A percentile compares a stretch with the other conserved stretches of the same genome.
Evolutionary conservation across 2,329 filamentous ascomycete species (phyloP).

Genomic region (Dactylella cylindrospora): DNA sequence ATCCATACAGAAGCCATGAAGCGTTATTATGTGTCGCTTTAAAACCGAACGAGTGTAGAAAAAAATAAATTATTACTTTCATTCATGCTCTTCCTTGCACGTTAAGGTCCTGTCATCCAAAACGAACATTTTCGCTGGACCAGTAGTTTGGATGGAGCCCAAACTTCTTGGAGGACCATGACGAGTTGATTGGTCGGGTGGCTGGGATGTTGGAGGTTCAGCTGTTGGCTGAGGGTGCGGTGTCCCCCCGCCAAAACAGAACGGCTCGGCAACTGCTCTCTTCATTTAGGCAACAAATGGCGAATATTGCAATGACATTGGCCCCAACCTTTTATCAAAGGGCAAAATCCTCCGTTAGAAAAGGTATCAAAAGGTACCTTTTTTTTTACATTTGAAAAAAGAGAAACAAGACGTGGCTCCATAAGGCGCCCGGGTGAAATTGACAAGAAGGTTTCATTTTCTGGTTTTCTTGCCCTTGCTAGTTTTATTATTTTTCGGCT

Average conservation of each 20-base stretch:
- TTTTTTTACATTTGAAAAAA: too few relatives aligned
- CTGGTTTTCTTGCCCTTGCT: too few relatives aligned
- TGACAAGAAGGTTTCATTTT: too few relatives aligned
- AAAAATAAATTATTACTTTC: slow-evolving; percentile 13
- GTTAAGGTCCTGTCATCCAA: slow-evolving; percentile 9
- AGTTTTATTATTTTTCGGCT: too few relatives aligned
- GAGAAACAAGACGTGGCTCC: too few relatives aligned
- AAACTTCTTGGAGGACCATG: slow-evolving; percentile 5
- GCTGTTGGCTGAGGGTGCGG: slow-evolving; percentile 27
- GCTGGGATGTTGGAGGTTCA: slow-evolving; percentile 15
- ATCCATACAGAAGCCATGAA: slow-evolving; percentile 19
- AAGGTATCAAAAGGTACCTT: slow-evolving; percentile 24
- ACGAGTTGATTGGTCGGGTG: slow-evolving; percentile 26
- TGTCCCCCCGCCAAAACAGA: slow-evolving; percentile 22
- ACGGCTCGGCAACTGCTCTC: slow-evolving; percentile 43
- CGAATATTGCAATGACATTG: slow-evolving; percentile 37
- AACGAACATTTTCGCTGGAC: slow-evolving; percentile 13
- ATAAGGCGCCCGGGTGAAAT: too few relatives aligned
- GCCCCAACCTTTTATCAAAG: slow-evolving; percentile 29
- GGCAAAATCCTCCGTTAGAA: slow-evolving; percentile 34
- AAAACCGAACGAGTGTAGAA: slow-evolving; percentile 6
- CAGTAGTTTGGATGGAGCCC: slow-evolving; percentile 29
- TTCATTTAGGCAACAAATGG: slow-evolving; percentile 45
- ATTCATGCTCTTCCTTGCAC: slow-evolving; percentile 21
- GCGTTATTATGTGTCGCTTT: slow-evolving; percentile 6